Evolutionary conservation across 345 rosid genomes (phyloP).

Genomic region (Noccaea caerulescens): DNA sequence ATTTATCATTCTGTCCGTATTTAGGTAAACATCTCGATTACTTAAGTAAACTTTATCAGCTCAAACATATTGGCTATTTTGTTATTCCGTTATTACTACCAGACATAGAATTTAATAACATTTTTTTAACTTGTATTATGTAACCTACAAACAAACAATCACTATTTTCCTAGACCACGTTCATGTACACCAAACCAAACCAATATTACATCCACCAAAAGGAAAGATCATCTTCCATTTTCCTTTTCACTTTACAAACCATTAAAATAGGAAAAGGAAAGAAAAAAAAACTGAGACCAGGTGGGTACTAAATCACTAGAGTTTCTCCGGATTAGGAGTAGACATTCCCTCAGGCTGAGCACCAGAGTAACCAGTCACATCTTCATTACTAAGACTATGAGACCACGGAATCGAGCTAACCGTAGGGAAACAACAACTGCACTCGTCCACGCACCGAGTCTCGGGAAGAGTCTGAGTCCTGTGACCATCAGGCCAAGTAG

Average conservation of each 20-base stretch:
- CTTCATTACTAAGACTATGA: conserved; percentile 27
- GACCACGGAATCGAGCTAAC: conserved; percentile 62
- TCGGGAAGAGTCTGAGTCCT: conserved; percentile 31
- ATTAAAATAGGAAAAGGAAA: neutral
- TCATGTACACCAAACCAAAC: conserved; percentile 30
- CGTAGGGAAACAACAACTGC: conserved; percentile 72
- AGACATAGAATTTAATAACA: neutral
- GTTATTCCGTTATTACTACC: neutral
- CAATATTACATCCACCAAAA: conserved; percentile 19
- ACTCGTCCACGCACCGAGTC: conserved; percentile 44
- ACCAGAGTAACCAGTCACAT: conserved; percentile 17
- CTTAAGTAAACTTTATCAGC: too few species aligned
- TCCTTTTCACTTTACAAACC: conserved; percentile 26
- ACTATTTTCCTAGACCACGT: conserved; percentile 27
- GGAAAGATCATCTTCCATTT: conserved; percentile 27
- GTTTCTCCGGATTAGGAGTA: conserved; percentile 42
- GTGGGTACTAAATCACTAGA: conserved; percentile 15
- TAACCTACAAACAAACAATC: conserved; percentile 35
- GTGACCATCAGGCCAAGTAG: conserved; percentile 45
- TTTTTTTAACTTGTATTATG: neutral
- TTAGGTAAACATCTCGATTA: too few species aligned
- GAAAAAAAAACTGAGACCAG: too few species aligned
- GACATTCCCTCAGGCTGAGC: conserved; percentile 15
- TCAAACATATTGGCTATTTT: too few species aligned
- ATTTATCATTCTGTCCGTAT: neutral